Evolutionary conservation across 768 basidiomycete species (phyloP).

Genomic region (Kwoniella botswanensis): DNA sequence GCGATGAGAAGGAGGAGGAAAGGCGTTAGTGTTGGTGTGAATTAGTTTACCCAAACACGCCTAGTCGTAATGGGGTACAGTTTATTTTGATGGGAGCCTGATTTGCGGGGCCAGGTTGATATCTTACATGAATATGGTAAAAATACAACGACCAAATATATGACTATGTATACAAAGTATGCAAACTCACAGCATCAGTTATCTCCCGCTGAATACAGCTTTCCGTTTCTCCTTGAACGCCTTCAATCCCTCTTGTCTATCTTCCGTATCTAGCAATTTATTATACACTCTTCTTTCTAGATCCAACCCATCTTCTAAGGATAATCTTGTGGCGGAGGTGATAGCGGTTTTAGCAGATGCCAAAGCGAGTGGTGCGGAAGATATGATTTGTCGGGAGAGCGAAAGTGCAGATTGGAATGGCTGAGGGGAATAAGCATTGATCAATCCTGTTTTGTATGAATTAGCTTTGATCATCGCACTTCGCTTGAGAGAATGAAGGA

Average conservation of each 20-base stretch:
- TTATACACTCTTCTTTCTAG: conserved; percentile 88
- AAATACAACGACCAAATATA: too few relatives aligned
- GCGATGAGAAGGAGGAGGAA: conserved; percentile 12
- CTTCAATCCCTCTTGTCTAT: conserved; percentile 79
- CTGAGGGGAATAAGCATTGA: conserved; percentile 31
- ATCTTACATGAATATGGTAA: neutral
- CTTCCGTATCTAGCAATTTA: conserved; percentile 71
- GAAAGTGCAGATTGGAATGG: conserved; percentile 31
- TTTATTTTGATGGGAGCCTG: neutral
- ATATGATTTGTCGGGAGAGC: conserved; percentile 41
- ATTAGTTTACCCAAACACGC: neutral
- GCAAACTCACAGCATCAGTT: neutral
- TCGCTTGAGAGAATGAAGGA: neutral
- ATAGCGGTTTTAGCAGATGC: conserved; percentile 87
- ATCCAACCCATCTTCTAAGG: conserved; percentile 85
- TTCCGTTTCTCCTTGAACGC: conserved; percentile 84
- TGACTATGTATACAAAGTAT: neutral
- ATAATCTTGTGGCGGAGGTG: conserved; percentile 75
- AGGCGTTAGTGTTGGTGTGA: conserved; percentile 14
- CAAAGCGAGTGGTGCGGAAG: conserved; percentile 75
- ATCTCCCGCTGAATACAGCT: conserved; percentile 82
- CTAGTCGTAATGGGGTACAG: neutral
- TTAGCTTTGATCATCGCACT: neutral
- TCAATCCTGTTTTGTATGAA: conserved; percentile 26
- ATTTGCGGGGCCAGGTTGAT: neutral